Evolutionary conservation across 805 yeast species (phyloP).

Genomic region (Zygosaccharomyces gambellarensis): DNA sequence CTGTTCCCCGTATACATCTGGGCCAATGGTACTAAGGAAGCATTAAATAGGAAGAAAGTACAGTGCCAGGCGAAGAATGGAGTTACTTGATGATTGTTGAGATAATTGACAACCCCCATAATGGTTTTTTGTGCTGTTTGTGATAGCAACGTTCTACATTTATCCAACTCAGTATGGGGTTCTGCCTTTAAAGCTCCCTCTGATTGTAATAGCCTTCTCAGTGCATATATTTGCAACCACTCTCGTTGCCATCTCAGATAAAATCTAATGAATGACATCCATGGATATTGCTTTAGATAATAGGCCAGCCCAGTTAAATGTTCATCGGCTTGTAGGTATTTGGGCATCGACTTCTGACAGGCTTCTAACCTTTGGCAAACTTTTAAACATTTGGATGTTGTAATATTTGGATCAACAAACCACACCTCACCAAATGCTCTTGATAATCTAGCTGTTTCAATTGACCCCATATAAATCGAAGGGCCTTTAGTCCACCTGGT

Average conservation of each 20-base stretch:
- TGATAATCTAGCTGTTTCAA: constrained; percentile 50
- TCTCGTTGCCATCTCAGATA: constrained; percentile 56
- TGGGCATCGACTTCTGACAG: constrained; percentile 43
- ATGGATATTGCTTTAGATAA: constrained; percentile 48
- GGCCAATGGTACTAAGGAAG: constrained; percentile 52
- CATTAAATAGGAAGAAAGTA: constrained; percentile 59
- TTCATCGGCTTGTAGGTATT: constrained; percentile 43
- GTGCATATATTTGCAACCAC: constrained; percentile 49
- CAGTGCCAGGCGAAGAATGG: constrained; percentile 59
- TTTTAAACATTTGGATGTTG: constrained; percentile 45
- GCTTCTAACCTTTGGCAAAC: constrained; percentile 41
- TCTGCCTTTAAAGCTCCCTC: constrained; percentile 33
- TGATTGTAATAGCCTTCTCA: constrained; percentile 43
- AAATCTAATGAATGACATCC: constrained; percentile 52
- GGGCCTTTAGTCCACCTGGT: constrained; percentile 37
- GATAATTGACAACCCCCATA: constrained; percentile 42
- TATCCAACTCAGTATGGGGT: constrained; percentile 37
- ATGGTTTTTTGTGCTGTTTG: constrained; percentile 51
- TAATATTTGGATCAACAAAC: constrained; percentile 2
- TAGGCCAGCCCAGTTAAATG: constrained; percentile 26
- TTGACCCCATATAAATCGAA: constrained; percentile 54
- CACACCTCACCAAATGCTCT: constrained; percentile 33
- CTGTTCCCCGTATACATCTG: background rate
- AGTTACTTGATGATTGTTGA: constrained; percentile 36
- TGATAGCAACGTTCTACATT: constrained; percentile 44